Evolutionary conservation across 768 basidiomycete species (phyloP), one percentile per base, ranked within the genome.

Genomic region (Phylloporus scabripes): DNA sequence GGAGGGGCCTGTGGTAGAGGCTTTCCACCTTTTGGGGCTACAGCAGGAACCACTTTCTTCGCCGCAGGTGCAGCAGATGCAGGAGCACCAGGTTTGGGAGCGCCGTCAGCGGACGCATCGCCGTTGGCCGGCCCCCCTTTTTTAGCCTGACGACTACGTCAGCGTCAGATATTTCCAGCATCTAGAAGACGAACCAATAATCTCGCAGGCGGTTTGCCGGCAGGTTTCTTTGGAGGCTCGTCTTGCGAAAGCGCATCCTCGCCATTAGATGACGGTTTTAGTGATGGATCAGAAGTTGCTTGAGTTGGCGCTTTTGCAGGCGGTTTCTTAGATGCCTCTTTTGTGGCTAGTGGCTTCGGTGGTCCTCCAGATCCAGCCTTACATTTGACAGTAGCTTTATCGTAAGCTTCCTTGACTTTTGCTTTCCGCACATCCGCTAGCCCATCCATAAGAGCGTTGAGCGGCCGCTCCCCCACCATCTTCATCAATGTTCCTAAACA

Each of bases 381-480:
- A 60, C 84, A 89, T 66, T 90, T 95, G 34, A 97, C 89, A n/a
- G 82, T 82, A 4, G 92, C 92, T 59, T 87, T 92, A 50, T 91
- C 93, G 56, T 81, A 89, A 1, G 91, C 89, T 63, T 97, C 96
- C 67, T 87, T 94, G 46, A 99, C 91, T 70, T 97, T 99, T 2
- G 75, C 76, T 69, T 91, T 93, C 55, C 92, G 76, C 18, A 95
- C 74, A 59, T 97, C 93, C 15, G 89, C 83, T 49, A 98, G 72
- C 8, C 78, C 74, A 53, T 97, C 94, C 73, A 95, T 77, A 7
- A 88, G 72, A 1, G 90, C 90, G 61, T 87, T 92, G 39, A 99
- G 76, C 15, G 87, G 85, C 24, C 95, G 76, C 63, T 98, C 95
- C 18, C 96, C 96, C 10, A 98, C 80, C 79, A 98, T 94, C 74